These are phyloP conservation scores for Protea cynaroides DNA, from an alignment of 164 flowering plant genomes.

Conservation along the genomic window DNA sequence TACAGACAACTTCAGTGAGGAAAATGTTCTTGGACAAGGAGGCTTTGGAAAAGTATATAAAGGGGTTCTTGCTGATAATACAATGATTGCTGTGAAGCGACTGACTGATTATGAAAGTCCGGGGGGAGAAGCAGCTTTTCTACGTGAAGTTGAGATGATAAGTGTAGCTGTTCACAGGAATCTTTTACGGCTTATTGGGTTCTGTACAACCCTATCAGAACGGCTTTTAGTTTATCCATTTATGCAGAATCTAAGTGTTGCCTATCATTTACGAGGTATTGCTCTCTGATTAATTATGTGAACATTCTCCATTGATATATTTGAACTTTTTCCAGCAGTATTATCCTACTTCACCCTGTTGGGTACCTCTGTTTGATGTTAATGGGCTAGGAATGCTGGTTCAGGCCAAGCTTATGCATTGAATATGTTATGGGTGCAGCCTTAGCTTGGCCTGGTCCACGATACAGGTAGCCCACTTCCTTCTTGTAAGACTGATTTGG, in stretches of 20 bases:
- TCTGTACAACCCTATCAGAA: conserved; percentile 32
- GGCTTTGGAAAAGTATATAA: conserved; percentile 88
- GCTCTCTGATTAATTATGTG: not conserved
- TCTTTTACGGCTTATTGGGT: conserved; percentile 30
- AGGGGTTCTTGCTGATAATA: conserved; percentile 66
- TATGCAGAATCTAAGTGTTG: conserved; percentile 35
- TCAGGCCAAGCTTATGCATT: not conserved
- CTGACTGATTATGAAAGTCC: conserved; percentile 77
- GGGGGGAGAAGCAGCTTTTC: conserved; percentile 82
- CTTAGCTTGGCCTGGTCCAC: not conserved
- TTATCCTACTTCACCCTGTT: not conserved
- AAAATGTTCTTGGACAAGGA: conserved; percentile 85
- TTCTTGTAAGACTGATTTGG: not conserved
- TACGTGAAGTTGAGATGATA: conserved; percentile 58
- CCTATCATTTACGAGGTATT: conserved; percentile 29
- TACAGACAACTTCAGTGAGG: conserved; percentile 72
- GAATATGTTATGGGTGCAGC: not conserved
- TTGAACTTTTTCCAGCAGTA: not conserved
- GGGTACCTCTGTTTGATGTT: not conserved
- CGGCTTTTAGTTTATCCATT: conserved; percentile 34
- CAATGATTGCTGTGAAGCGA: conserved; percentile 77
- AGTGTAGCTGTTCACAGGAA: conserved; percentile 36
- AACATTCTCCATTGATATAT: not conserved
- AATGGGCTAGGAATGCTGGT: not conserved
- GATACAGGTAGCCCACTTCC: not conserved